Base-by-base conservation (phyloP, 176 grass and related monocot species). In the Musa beccarii region DNA sequence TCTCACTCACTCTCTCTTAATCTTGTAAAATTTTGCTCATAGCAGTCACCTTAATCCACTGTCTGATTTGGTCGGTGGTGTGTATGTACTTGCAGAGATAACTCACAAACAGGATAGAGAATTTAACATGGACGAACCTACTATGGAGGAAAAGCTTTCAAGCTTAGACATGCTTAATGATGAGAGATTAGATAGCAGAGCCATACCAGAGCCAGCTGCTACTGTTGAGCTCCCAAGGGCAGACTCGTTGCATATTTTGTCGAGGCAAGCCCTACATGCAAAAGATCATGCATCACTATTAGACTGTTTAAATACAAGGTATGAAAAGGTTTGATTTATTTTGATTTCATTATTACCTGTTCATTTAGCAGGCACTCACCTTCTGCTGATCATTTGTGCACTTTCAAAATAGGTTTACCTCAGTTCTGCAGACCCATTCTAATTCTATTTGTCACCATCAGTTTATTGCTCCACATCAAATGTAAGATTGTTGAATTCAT, bases 211-310 rank as follows among this genome's bases (percentile, higher is more conserved):
- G 71, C 79, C 86, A 78, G 69, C 84, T 72, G 62, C 69, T 15
- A 83, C 74, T 72, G 25, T 91, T 63, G 88, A 75, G 6, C 87
- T 79, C 8, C 93, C 89, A 15, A 92, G 89, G 63, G 93, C 93
- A 82, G 89, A 92, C 88, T 96, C 89, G 55, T 85, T 96, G 57
- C 83, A 96, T 77, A 68, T 92, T 90, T 88, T 96, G 87, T 85
- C 92, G 79, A 90, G 87, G 80, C 93, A 96, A 90, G 93, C 93
- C 71, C 83, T 96, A 52, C 87, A 85, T 68, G 87, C 93, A 74
- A 87, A 96, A 77, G 93, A 96, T 81, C 88, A 83, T 5, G 56
- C 69, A 13, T 85, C 88, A 74, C 79, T 96, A 74, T 72, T 96
- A 65, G 81, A 86, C 64, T 92, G 87, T 81, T 51, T 96, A 75